Evolutionary conservation across 345 rosid species (phyloP).

Genomic region (Durio zibethinus): DNA sequence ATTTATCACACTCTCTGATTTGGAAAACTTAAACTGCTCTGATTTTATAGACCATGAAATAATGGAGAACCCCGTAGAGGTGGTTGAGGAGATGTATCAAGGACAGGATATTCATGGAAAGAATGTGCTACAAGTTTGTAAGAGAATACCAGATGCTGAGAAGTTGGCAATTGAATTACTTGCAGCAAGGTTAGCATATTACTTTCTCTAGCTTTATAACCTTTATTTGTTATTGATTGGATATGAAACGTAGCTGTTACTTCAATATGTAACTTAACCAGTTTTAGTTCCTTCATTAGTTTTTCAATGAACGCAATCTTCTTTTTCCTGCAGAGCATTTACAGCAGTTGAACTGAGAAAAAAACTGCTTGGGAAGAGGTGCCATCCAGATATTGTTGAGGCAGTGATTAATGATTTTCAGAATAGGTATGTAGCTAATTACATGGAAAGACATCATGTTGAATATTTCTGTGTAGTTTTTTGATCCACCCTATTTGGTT

Average conservation of each 20-base stretch:
- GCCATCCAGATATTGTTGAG: constrained; percentile 43
- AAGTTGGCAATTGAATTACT: constrained; percentile 58
- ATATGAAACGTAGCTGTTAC: neutral
- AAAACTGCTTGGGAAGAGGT: constrained; percentile 64
- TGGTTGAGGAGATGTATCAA: constrained; percentile 32
- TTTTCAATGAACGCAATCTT: neutral
- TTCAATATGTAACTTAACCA: neutral
- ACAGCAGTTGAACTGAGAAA: constrained; percentile 67
- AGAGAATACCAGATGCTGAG: constrained; percentile 49
- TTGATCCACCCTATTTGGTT: constrained; percentile 8
- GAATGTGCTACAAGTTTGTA: constrained; percentile 24
- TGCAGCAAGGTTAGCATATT: constrained; percentile 47
- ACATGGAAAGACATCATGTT: neutral
- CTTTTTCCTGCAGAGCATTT: constrained; percentile 50
- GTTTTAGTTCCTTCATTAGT: neutral
- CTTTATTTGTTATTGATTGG: constrained; percentile 1
- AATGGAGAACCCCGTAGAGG: constrained; percentile 31
- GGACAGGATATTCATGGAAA: constrained; percentile 18
- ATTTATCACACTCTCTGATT: constrained; percentile 25
- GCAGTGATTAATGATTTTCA: constrained; percentile 50
- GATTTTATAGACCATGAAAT: constrained; percentile 21
- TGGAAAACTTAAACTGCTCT: constrained; percentile 21
- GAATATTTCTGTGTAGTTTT: neutral
- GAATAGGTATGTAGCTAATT: constrained; percentile 40
- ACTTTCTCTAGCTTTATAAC: constrained; percentile 12